A percentile compares a stretch with the other conserved stretches of the same genome.
These are phyloP conservation scores for Diversispora epigaea DNA, from an alignment of 192 early-diverging fungal species.

Conservation along the genomic window DNA sequence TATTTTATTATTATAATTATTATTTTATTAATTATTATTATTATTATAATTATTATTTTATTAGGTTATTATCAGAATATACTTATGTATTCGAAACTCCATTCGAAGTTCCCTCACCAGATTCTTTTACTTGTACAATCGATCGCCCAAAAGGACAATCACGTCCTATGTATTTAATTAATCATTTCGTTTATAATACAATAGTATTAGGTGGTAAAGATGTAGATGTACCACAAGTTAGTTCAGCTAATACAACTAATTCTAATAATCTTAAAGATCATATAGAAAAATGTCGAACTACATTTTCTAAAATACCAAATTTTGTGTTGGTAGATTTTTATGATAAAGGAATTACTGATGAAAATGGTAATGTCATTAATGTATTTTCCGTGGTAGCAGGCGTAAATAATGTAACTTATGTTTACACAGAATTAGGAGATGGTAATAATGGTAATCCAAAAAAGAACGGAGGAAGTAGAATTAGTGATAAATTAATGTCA, in stretches of 20 bases:
- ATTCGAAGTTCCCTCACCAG: conserved; percentile 52
- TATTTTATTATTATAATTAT: not conserved
- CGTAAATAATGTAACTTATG: too few species aligned
- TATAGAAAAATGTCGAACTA: conserved; percentile 51
- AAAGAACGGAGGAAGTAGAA: too few species aligned
- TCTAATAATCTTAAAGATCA: conserved; percentile 52
- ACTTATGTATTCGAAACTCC: conserved; percentile 72
- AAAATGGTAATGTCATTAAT: not conserved
- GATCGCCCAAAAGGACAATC: conserved; percentile 50
- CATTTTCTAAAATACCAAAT: conserved; percentile 57
- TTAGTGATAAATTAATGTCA: too few species aligned
- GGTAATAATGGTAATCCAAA: too few species aligned
- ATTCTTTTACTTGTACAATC: conserved; percentile 55
- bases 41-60: not conserved
- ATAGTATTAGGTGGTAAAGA: conserved; percentile 33
- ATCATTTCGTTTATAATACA: conserved; percentile 68
- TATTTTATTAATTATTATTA: not conserved
- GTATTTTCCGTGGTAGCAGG: conserved; percentile 14
- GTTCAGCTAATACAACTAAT: conserved; percentile 55
- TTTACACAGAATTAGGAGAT: too few species aligned
- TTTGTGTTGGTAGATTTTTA: conserved; percentile 78
- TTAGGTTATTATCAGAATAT: conserved; percentile 61
- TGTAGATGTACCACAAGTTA: conserved; percentile 56
- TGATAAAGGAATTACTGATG: conserved; percentile 46
- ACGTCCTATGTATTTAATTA: conserved; percentile 66